A percentile compares a stretch with the other conserved stretches of the same genome.
phyloP scores from a whole-genome alignment of 306 rosid genomes.

The Astragalus glycyphyllos region DNA sequence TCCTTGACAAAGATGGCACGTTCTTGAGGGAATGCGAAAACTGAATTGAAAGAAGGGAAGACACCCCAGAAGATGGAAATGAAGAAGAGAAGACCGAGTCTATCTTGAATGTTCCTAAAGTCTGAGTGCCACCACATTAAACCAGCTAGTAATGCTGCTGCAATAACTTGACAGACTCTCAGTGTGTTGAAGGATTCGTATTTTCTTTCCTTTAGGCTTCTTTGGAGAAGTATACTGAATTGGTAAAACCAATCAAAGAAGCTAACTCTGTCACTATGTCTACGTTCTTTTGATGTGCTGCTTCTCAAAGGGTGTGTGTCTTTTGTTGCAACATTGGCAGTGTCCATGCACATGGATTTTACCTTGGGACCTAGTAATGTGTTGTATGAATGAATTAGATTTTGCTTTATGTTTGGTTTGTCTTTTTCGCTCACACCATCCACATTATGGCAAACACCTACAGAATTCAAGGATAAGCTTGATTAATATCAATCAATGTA shows the following conservation, averaged over 20 bases:
- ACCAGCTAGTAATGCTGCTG: conserved; percentile 77
- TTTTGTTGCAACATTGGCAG: conserved; percentile 39
- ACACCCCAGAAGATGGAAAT: conserved; percentile 95
- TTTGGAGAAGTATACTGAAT: conserved; percentile 66
- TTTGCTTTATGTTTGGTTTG: conserved; percentile 68
- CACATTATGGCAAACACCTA: conserved; percentile 77
- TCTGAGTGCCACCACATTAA: conserved; percentile 96
- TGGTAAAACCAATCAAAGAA: conserved; percentile 73
- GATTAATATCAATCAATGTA: conserved; percentile 15
- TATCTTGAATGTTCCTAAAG: conserved; percentile 71
- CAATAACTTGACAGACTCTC: conserved; percentile 72
- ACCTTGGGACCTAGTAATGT: conserved; percentile 74
- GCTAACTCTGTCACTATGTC: conserved; percentile 36
- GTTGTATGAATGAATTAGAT: conserved; percentile 73
- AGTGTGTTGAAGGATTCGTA: conserved; percentile 82
- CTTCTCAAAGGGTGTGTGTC: conserved; percentile 32
- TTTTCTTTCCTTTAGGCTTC: conserved; percentile 89
- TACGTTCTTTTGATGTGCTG: conserved; percentile 40
- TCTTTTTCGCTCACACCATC: conserved; percentile 64
- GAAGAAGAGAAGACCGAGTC: conserved; percentile 92
- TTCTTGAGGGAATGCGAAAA: conserved; percentile 92
- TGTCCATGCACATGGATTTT: conserved; percentile 64
- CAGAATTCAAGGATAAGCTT: conserved; percentile 44
- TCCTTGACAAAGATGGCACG: conserved; percentile 81
- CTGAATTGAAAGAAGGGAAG: conserved; percentile 81